Percentiles rank a stretch among this genome's conserved stretches.
Evolutionary conservation across 169 alveolate genomes (phyloP).

Genomic region (Plasmodium reichenowi): DNA sequence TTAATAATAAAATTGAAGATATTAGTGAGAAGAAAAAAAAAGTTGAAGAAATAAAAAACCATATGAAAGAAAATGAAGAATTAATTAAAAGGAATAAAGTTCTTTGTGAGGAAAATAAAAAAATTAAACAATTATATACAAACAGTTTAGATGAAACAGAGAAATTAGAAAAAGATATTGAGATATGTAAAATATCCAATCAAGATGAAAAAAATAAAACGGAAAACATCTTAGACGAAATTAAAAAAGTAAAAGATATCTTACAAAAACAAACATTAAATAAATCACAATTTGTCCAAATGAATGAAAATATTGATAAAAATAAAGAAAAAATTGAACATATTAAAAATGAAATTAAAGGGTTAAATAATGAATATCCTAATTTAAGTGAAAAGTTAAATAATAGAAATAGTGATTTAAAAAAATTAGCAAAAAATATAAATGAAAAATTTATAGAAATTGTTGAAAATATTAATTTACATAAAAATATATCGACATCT

Average conservation of each 20-base stretch:
- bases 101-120: constrained; percentile 68
- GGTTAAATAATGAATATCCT: constrained; percentile 62
- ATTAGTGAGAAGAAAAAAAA: constrained; percentile 67
- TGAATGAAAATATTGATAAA: constrained; percentile 70
- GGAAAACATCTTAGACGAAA: constrained; percentile 53
- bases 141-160: constrained; percentile 73
- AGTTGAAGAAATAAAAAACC: constrained; percentile 66
- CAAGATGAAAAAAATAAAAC: constrained; percentile 66
- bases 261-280: constrained; percentile 71
- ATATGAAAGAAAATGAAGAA: constrained; percentile 74
- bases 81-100: constrained; percentile 69
- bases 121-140: constrained; percentile 43
- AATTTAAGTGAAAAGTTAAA: constrained; percentile 59
- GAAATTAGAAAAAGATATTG: constrained; percentile 71
- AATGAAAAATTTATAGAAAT: constrained; percentile 55
- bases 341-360: constrained; percentile 58
- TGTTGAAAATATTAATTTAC: constrained; percentile 25
- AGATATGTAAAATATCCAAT: constrained; percentile 55
- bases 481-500: constrained; percentile 42
- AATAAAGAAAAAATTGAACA: constrained; percentile 73
- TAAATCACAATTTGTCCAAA: constrained; percentile 70
- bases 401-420: constrained; percentile 47
- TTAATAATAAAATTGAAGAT: constrained; percentile 48
- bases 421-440: constrained; percentile 69
- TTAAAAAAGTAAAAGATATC: constrained; percentile 53